A percentile compares a stretch with the other conserved stretches of the same genome.
phyloP scores from a whole-genome alignment of 306 rosid species.

The Mimosa pudica region DNA sequence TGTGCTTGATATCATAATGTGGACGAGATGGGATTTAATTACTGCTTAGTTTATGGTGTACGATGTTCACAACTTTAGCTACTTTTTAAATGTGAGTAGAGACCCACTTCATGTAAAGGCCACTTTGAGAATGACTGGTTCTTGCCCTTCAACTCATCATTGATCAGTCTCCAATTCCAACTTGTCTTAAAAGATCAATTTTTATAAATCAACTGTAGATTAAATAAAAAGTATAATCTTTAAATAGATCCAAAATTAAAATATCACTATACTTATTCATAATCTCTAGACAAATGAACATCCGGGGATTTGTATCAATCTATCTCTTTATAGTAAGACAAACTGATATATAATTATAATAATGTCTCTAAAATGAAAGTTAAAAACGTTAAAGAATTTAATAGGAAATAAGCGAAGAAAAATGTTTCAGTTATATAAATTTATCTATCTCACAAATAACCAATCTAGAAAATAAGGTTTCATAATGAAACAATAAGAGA shows the following conservation, averaged over 20 bases:
- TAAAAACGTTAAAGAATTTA: no score
- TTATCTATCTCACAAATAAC: not conserved
- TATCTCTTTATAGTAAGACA: no score
- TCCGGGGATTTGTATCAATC: no score
- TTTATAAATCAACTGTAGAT: not conserved
- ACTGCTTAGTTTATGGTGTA: not conserved
- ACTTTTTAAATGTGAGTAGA: not conserved
- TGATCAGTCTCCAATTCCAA: not conserved
- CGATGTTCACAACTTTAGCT: not conserved
- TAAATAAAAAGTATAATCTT: not conserved
- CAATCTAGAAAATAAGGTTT: not conserved
- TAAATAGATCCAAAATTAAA: not conserved
- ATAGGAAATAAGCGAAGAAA: no score
- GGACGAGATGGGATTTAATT: not conserved
- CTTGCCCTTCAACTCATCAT: not conserved
- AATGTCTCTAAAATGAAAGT: no score
- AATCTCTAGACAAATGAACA: no score
- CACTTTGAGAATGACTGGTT: not conserved
- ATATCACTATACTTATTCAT: not conserved
- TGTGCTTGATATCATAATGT: not conserved
- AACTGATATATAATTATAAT: no score
- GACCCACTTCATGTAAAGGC: not conserved
- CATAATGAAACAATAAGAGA: not conserved
- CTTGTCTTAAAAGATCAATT: not conserved
- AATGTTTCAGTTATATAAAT: no score